phyloP scores from a whole-genome alignment of 2,329 filamentous ascomycete genomes.

The Acrocalymma vagum region DNA sequence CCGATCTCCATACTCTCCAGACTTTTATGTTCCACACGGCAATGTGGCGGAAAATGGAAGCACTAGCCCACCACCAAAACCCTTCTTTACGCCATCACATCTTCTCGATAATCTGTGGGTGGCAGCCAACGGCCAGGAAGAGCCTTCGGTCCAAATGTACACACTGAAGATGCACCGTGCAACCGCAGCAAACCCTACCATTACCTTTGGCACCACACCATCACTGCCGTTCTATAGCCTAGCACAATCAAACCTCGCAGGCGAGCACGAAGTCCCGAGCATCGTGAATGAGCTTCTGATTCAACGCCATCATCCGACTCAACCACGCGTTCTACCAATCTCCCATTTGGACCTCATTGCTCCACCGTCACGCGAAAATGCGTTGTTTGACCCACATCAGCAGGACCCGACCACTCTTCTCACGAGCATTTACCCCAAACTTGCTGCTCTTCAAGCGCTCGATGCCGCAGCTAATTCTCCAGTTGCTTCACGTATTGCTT shows the following conservation, averaged over 20 bases:
- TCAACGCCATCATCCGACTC: slow-evolving; percentile 48
- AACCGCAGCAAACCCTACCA: slow-evolving; percentile 49
- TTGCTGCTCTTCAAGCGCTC: slow-evolving; percentile 56
- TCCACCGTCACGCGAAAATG: slow-evolving; percentile 42
- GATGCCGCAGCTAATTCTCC: slow-evolving; percentile 56
- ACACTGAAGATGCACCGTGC: slow-evolving; percentile 55
- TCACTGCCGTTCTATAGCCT: slow-evolving; percentile 76
- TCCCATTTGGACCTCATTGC: slow-evolving; percentile 48
- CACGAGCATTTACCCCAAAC: slow-evolving; percentile 56
- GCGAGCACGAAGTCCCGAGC: slow-evolving; percentile 62
- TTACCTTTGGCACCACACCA: slow-evolving; percentile 72
- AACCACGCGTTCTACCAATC: slow-evolving; percentile 49
- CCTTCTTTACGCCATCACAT: slow-evolving; percentile 60
- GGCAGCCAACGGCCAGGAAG: slow-evolving; percentile 72
- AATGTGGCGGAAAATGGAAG: slow-evolving; percentile 39
- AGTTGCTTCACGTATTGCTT: slow-evolving; percentile 61
- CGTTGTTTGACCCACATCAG: slow-evolving; percentile 36
- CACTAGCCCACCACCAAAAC: slow-evolving; percentile 33
- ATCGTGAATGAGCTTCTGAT: slow-evolving; percentile 50
- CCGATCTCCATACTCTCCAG: slow-evolving; percentile 67
- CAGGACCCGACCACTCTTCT: slow-evolving; percentile 42
- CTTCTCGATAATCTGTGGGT: slow-evolving; percentile 74
- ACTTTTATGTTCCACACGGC: slow-evolving; percentile 54
- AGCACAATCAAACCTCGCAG: slow-evolving; percentile 61
- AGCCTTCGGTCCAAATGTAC: slow-evolving; percentile 45